These are phyloP conservation scores for sweet orange (Citrus sinensis) DNA, from an alignment of 345 rosid genomes.

Conservation along the genomic window DNA sequence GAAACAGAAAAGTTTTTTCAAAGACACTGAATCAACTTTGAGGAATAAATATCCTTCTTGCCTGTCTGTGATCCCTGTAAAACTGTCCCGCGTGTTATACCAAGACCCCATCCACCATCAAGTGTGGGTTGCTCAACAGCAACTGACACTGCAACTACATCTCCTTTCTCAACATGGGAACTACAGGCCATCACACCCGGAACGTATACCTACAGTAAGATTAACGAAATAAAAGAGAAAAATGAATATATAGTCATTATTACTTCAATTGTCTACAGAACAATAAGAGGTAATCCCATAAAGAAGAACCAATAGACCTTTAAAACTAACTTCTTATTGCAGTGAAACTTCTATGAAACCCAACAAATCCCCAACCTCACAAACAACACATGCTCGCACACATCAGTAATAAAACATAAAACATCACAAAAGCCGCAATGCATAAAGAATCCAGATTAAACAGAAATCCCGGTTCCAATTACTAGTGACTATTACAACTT, in stretches of 20 bases:
- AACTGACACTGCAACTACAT: constrained; percentile 90
- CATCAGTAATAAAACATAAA: not conserved
- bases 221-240: constrained; percentile 12
- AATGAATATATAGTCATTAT: constrained; percentile 3
- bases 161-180: constrained; percentile 96
- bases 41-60: constrained; percentile 26
- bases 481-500: not conserved
- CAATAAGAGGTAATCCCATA: not conserved
- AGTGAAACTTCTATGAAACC: not conserved
- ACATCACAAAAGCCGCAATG: not conserved
- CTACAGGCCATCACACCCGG: constrained; percentile 98
- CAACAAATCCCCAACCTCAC: not conserved
- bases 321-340: not conserved
- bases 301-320: not conserved
- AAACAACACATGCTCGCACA: not conserved
- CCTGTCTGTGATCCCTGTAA: constrained; percentile 80
- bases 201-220: constrained; percentile 69
- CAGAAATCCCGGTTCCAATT: not conserved
- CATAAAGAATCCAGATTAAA: not conserved
- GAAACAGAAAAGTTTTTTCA: not conserved
- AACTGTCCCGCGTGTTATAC: constrained; percentile 89
- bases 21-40: not conserved
- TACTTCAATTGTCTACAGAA: not conserved
- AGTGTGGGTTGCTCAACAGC: constrained; percentile 69
- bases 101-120: constrained; percentile 73